phyloP scores from a whole-genome alignment of 495 filamentous ascomycete species.

The Talaromyces proteolyticus region DNA sequence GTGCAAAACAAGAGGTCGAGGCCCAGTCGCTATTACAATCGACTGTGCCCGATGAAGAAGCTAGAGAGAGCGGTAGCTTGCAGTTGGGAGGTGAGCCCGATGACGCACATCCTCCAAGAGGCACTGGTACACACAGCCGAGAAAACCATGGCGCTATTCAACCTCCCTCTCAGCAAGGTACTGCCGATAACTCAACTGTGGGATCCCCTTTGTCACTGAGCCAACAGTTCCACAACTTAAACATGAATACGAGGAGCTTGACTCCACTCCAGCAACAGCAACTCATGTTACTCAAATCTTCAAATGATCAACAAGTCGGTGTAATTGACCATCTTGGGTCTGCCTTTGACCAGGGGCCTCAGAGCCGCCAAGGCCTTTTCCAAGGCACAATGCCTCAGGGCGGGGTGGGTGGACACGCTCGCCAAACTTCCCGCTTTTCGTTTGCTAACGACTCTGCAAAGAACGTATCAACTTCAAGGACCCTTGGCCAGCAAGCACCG shows the following conservation, averaged over 20 bases:
- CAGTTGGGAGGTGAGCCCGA: constrained; percentile 90
- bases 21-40: constrained; percentile 50
- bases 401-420: constrained; percentile 64
- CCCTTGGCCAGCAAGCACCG: constrained; percentile 83
- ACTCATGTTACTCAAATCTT: constrained; percentile 58
- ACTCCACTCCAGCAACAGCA: constrained; percentile 80
- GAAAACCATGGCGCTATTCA: constrained; percentile 58
- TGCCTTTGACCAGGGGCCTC: constrained; percentile 32
- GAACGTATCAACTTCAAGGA: constrained; percentile 72
- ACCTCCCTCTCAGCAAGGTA: constrained; percentile 65
- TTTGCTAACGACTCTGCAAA: constrained; percentile 84
- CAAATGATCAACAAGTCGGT: constrained; percentile 45
- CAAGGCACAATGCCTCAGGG: constrained; percentile 52
- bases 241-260: constrained; percentile 62
- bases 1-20: constrained; percentile 51
- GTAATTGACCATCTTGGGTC: constrained; percentile 47
- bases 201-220: constrained; percentile 41
- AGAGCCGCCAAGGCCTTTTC: constrained; percentile 45
- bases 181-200: constrained; percentile 37
- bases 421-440: constrained; percentile 82
- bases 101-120: constrained; percentile 47
- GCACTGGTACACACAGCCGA: constrained; percentile 41
- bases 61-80: constrained; percentile 74
- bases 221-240: constrained; percentile 47
- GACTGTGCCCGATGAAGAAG: constrained; percentile 42